phyloP scores from a whole-genome alignment of 257 asterid species.

The Marsdenia floribunda region DNA sequence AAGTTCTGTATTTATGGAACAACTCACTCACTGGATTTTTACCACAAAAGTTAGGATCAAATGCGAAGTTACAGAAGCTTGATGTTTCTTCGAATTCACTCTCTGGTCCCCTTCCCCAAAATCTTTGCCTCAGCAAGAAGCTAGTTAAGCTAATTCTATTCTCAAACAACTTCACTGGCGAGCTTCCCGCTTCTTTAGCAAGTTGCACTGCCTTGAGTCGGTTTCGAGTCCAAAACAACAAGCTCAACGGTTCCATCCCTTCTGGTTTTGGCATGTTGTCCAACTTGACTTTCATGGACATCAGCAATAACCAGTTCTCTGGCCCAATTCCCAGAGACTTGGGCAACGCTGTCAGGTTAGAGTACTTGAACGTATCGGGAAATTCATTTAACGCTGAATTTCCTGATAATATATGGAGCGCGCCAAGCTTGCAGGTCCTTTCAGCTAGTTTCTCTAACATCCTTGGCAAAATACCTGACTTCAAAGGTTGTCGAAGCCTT shows the following conservation, averaged over 20 bases:
- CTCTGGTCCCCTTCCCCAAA: conserved; percentile 69
- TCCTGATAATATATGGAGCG: conserved; percentile 61
- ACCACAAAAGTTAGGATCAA: conserved; percentile 68
- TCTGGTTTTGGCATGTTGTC: conserved; percentile 65
- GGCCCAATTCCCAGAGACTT: conserved; percentile 76
- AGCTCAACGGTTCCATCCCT: conserved; percentile 74
- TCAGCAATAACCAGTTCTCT: conserved; percentile 52
- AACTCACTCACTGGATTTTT: conserved; percentile 72
- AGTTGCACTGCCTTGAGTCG: conserved; percentile 59
- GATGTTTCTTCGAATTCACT: conserved; percentile 77
- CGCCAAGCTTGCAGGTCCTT: conserved; percentile 58
- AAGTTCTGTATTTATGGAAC: conserved; percentile 61
- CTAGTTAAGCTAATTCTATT: conserved; percentile 61
- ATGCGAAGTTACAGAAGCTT: conserved; percentile 46
- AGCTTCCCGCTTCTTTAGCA: conserved; percentile 55
- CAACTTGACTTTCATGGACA: conserved; percentile 58
- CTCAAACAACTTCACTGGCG: conserved; percentile 58
- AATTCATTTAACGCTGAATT: conserved; percentile 51
- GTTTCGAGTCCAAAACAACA: conserved; percentile 64
- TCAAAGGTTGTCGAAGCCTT: conserved; percentile 54
- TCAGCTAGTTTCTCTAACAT: conserved; percentile 45
- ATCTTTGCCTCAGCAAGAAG: conserved; percentile 54
- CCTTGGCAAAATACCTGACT: conserved; percentile 62
- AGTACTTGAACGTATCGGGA: conserved; percentile 54
- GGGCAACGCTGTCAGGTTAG: conserved; percentile 49